Percentiles rank a stretch among this genome's conserved stretches.
Conservation (phyloP, 352 stramenopile species). For the Phytophthora sp. region DNA sequence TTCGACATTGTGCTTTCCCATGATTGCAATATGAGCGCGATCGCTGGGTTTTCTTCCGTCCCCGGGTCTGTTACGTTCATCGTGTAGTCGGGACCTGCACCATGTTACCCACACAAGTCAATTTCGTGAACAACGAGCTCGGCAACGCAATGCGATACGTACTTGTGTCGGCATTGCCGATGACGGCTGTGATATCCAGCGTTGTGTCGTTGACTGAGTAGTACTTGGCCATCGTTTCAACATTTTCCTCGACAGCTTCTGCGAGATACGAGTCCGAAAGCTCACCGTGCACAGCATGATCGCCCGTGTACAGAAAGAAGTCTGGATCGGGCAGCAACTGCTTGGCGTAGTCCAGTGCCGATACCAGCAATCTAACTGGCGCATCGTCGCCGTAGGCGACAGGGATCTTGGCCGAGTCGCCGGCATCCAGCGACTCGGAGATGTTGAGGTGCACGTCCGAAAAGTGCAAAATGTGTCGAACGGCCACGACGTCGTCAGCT, state of each 20-base stretch:
- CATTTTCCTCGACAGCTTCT: conserved; percentile 57
- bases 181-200: conserved; percentile 66
- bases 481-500: background rate
- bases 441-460: conserved; percentile 84
- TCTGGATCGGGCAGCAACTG: conserved; percentile 61
- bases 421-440: conserved; percentile 45
- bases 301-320: conserved; percentile 79
- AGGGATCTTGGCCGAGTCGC: conserved; percentile 45
- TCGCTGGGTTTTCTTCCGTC: conserved; percentile 57
- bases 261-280: conserved; percentile 61
- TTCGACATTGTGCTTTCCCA: conserved; percentile 62
- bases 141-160: conserved; percentile 3
- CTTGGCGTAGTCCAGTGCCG: conserved; percentile 67
- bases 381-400: conserved; percentile 53
- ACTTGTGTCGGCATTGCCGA: conserved; percentile 76
- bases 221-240: conserved; percentile 65
- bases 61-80: conserved; percentile 77
- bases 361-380: conserved; percentile 58
- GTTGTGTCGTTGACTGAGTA: conserved; percentile 40
- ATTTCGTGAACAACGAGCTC: background rate
- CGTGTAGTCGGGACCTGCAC: conserved; percentile 67
- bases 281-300: conserved; percentile 66
- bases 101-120: conserved; percentile 3
- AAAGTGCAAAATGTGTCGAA: conserved; percentile 75
- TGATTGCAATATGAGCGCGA: conserved; percentile 53